Evolutionary conservation across 768 basidiomycete species (phyloP), one percentile per base, ranked within the genome.

Genomic region (Obba rivulosa): DNA sequence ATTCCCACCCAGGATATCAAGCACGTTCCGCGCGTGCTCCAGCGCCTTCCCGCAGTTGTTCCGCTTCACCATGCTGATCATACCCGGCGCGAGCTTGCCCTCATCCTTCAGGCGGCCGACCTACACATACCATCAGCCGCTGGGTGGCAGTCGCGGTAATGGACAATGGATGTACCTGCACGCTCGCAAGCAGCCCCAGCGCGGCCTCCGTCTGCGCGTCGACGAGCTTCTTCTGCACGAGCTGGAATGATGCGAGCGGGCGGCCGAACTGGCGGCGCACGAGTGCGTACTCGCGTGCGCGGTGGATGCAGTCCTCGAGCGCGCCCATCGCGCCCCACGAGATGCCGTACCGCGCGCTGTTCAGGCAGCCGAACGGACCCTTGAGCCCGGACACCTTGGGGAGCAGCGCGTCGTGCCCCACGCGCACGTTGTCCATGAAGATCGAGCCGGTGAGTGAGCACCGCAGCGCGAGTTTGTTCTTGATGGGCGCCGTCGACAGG

Each of bases 311-410:
- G 57, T 96, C 91, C 64, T 98, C 94, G 22, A 98, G 77, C 2
- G 94, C 87, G 23, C 95, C 95, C 80, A 98, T 94, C 1, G 88
- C 87, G 45, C 94, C 94, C 90, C 92, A 97, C 1, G 88, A 86
- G 54, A 95, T 95, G 23, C 92, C 91, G 61, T 71, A 90, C 76
- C 89, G 75, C 20, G 92, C 94, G 40, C 79, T 92, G 66, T 96
- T 97, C 43, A 98, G 70, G 62, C 95, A 98, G 1, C 87, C 85
- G 72, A 98, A 97, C 0, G 95, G 85, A 0, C 85, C 87, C 22
- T 83, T 74, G 8, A 98, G 76, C 1, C 95, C 93, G 35, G 74
- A 72, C 8, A 80, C 81, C 41, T 83, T 77, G 3, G 92, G 90
- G 25, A 98, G 77, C 28, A 97, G 71, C 2, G 87, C 75, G 40